phyloP scores from a whole-genome alignment of 23 red algal species.

The Pyropia yezoensis region DNA sequence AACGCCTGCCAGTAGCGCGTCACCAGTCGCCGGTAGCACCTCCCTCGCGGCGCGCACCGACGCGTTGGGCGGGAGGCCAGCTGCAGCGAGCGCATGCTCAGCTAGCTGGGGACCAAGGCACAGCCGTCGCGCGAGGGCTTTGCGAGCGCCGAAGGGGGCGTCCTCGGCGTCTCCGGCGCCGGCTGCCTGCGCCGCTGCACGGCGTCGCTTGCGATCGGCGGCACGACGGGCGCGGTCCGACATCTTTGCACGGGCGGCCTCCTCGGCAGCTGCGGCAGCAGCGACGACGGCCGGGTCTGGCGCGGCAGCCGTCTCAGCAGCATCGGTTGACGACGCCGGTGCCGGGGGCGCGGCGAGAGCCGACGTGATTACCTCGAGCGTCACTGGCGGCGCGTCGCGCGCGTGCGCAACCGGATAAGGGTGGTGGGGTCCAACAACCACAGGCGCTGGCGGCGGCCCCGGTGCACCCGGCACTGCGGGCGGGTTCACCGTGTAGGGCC shows the following conservation, averaged over 20 bases:
- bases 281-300: not conserved
- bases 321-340: too few relatives aligned
- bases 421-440: constrained; percentile 22
- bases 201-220: not conserved
- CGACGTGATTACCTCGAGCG: not conserved
- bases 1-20: constrained; percentile 2
- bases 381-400: constrained; percentile 2
- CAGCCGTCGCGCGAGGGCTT: constrained; percentile 43
- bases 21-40: not conserved
- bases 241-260: not conserved
- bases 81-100: constrained; percentile 63
- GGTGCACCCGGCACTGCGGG: constrained; percentile 1
- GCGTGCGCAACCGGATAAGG: constrained; percentile 33
- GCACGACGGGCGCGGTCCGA: not conserved
- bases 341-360: too few relatives aligned
- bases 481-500: constrained; percentile 16
- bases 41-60: too few relatives aligned
- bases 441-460: constrained; percentile 10
- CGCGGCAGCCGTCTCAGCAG: not conserved
- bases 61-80: constrained; percentile 17
- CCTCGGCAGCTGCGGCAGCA: not conserved
- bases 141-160: constrained; percentile 14
- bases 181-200: too few relatives aligned
- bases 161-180: not conserved
- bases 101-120: constrained; percentile 55